phyloP scores from a whole-genome alignment of 192 early-diverging fungal species.

The Thoreauomyces humboldtii region DNA sequence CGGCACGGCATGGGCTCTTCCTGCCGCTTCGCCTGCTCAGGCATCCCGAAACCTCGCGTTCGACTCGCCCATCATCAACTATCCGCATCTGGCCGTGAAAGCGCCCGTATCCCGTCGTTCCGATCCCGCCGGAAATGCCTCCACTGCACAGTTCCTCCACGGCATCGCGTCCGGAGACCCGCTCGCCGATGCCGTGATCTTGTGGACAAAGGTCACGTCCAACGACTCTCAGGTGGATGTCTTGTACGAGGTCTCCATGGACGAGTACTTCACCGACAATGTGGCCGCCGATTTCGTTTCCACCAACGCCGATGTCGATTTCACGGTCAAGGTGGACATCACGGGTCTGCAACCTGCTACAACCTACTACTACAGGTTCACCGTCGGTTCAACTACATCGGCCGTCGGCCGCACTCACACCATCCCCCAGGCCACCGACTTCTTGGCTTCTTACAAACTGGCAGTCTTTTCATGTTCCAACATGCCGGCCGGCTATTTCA shows the following conservation, averaged over 20 bases:
- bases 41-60: constrained; percentile 1
- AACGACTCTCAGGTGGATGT: constrained; percentile 11
- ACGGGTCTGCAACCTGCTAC: constrained; percentile 30
- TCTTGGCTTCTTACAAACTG: constrained; percentile 16
- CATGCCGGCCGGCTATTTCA: constrained; percentile 39
- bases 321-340: constrained; percentile 43
- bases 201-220: constrained; percentile 43
- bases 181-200: constrained; percentile 31
- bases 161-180: constrained; percentile 39
- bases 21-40: not conserved
- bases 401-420: constrained; percentile 38
- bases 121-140: not conserved
- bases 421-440: constrained; percentile 32
- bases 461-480: constrained; percentile 42
- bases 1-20: not conserved
- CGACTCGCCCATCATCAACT: constrained; percentile 16
- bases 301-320: constrained; percentile 35
- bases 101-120: too few relatives aligned
- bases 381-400: not conserved
- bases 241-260: constrained; percentile 20
- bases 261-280: constrained; percentile 1
- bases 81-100: not conserved
- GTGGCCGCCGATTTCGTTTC: constrained; percentile 21
- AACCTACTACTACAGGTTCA: constrained; percentile 38
- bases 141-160: constrained; percentile 26